Evolutionary conservation across 2,329 filamentous ascomycete species (phyloP), one percentile per base, ranked within the genome.

Genomic region (Colletotrichum eremochloae): DNA sequence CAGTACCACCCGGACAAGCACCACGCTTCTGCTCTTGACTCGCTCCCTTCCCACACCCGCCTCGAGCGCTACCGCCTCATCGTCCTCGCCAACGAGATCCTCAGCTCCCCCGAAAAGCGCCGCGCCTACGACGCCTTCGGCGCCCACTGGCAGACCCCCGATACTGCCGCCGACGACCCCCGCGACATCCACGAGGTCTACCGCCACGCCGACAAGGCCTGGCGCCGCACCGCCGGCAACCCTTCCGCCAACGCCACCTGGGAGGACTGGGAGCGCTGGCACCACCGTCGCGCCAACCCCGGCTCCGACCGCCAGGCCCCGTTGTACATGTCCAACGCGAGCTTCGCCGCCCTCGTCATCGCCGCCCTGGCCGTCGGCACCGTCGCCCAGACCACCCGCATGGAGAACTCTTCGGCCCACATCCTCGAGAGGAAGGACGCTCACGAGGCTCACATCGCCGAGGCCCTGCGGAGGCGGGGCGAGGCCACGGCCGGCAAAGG

Each of bases 201-300:
- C 65, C 82, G 86, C 50, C 75, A 80, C 3, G 80, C 82, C 20
- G 84, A 89, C 74, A 80, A 78, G 33, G 78, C 81, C 5, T 91
- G 88, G 88, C 84, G 87, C 46, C 76, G 83, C 18, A 79, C 80
- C 44, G 83, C 85, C 0, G 85, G 84, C 33, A 87, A 82, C 67
- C 81, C 88, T 15, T 87, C 86, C 63, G 82, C 83, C 76, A 98
- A 98, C 80, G 96, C 94, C 0, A 98, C 96, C 0, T 99, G 96
- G 96, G 96, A 99, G 80, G 96, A 99, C 80, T 98, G 95, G 95
- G 94, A 97, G 83, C 87, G 87, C 56, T 97, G 93, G 91, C 88
- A 93, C 76, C 85, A 90, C 44, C 81, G 86, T 80, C 81, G 85
- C 78, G 81, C 86, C 61, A 84, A 86, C 76, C 78, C 77, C 78